Conservation (phyloP, 768 basidiomycete species). For the Xanthoconium purpureum region DNA sequence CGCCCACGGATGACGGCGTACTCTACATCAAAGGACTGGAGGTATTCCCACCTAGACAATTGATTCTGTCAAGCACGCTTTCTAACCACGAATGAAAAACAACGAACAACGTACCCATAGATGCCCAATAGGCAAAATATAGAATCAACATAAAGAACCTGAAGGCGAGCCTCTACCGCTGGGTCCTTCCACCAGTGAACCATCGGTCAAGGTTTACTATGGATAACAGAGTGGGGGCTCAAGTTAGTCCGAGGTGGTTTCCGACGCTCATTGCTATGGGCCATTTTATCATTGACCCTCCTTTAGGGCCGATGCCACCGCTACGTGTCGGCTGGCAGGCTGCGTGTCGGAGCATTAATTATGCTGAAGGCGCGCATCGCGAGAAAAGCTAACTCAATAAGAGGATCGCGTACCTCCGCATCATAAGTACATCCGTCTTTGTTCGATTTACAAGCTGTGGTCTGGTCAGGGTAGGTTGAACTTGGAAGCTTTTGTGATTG, state of each 20-base stretch:
- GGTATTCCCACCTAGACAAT: conserved; percentile 25
- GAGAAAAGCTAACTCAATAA: too few species aligned
- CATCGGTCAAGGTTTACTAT: conserved; percentile 9
- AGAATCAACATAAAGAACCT: not conserved
- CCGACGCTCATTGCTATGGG: not conserved
- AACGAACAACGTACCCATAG: conserved; percentile 13
- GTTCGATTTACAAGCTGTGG: too few species aligned
- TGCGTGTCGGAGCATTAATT: too few species aligned
- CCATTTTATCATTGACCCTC: not conserved
- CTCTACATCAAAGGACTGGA: conserved; percentile 17
- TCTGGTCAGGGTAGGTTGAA: too few species aligned
- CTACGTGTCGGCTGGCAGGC: too few species aligned
- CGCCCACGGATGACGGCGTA: conserved; percentile 18
- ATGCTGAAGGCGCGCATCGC: too few species aligned
- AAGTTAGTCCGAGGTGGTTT: not conserved
- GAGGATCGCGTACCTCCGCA: too few species aligned
- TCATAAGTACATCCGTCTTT: too few species aligned
- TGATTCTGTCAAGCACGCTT: not conserved
- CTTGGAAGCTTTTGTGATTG: too few species aligned
- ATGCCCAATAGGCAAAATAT: conserved; percentile 15
- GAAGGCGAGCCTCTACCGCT: not conserved
- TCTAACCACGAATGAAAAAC: too few species aligned
- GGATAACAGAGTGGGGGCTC: not conserved
- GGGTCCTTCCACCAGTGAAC: conserved; percentile 18
- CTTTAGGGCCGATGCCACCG: not conserved